Evolutionary conservation across 495 filamentous ascomycete species (phyloP), one percentile per base, ranked within the genome.

Genomic region (Podospora pseudoanserina): DNA sequence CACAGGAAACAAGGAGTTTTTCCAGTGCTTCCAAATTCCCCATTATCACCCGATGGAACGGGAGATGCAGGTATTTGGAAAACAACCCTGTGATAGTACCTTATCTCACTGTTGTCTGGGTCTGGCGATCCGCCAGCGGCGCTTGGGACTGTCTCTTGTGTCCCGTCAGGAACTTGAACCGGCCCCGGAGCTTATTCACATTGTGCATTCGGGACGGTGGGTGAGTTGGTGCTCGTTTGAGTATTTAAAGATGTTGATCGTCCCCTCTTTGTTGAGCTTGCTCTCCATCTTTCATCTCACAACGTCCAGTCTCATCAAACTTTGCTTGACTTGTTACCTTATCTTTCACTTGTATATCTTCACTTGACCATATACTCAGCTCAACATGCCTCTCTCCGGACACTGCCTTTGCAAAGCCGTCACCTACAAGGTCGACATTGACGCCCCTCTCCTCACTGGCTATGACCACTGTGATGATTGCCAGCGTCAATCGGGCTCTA

Each of bases 401-500:
- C 88, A 90, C 83, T 90, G 88, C 76, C 87, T 90, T 65, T 90
- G 88, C 83, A 86, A 86, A 71, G 83, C 85, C 69, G 87, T 89
- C 79, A 90, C 84, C 66, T 90, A 88, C 83, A 83, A 78, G 69
- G 82, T 80, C 58, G 85, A 86, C 73, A 74, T 85, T 32, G 85
- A 87, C 16, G 71, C 76, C 16, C 87, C 87, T 55, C 53, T 85
- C 65, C 60, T 87, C 68, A 84, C 84, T 32, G 88, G 81, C 71
- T 90, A 90, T 74, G 88, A 90, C 72, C 88, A 90, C 81, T 90
- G 88, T 72, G 88, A 90, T 71, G 88, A 90, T 76, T 90, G 88
- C 82, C 88, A 90, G 75, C 86, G 88, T 71, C 88, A 90, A 77
- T 83, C 80, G 63, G 88, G 88, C 65, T 89, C 87, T 7, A 88